A percentile compares a stretch with the other conserved stretches of the same genome.
Evolutionary conservation across 2,329 filamentous ascomycete species (phyloP).

Genomic region (Aspergillus pseudoterreus): DNA sequence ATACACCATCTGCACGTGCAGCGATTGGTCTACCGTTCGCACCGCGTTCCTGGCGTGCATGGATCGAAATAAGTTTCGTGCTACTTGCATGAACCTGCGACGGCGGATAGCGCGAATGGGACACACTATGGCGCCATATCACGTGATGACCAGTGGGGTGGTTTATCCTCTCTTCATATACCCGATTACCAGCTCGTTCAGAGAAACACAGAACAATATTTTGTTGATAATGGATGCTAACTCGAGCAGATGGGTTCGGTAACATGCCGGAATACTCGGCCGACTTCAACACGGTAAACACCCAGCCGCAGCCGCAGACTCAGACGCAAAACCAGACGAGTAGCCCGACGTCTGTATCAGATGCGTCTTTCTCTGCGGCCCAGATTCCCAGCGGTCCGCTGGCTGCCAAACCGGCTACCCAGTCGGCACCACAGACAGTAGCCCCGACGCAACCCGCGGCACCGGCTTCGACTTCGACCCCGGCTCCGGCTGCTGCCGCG

Average conservation of each 20-base stretch:
- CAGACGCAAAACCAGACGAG: constrained; percentile 11
- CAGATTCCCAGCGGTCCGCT: constrained; percentile 16
- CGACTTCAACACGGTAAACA: constrained; percentile 25
- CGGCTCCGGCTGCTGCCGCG: constrained; percentile 14
- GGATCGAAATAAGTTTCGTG: constrained; percentile 13
- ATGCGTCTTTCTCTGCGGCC: constrained; percentile 11
- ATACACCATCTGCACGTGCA: constrained; percentile 10
- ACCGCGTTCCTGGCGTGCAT: constrained; percentile 7
- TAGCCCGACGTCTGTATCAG: not conserved
- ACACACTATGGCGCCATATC: constrained; percentile 31
- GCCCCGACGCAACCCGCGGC: constrained; percentile 16
- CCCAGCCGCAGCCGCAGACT: constrained; percentile 21
- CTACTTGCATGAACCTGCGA: constrained; percentile 14
- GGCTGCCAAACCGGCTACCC: constrained; percentile 12
- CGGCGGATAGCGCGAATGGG: constrained; percentile 19
- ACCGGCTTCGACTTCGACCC: constrained; percentile 16
- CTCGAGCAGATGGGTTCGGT: constrained; percentile 26
- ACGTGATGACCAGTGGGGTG: constrained; percentile 24
- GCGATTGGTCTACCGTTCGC: constrained; percentile 13
- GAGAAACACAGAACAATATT: not conserved
- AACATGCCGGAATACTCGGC: constrained; percentile 29
- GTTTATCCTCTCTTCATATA: too few species aligned
- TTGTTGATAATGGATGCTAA: constrained; percentile 4
- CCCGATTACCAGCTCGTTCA: not conserved
- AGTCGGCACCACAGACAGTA: constrained; percentile 12